Conservation (phyloP, 179 eudicot species). For the Spinacia oleracea region DNA sequence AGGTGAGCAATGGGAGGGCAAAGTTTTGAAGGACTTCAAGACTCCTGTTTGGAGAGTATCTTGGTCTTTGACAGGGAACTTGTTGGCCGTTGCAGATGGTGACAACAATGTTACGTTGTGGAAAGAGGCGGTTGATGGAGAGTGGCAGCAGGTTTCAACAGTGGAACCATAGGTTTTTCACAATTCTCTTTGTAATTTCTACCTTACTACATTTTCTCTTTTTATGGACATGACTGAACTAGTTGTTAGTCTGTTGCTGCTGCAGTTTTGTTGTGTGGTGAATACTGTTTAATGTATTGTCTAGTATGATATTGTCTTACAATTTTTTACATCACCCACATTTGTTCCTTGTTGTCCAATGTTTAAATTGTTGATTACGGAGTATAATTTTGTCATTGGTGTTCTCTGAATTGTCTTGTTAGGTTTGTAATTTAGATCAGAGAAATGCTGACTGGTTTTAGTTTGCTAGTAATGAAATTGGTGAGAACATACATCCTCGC, state of each 20-base stretch:
- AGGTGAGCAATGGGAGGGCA: slow-evolving; percentile 78
- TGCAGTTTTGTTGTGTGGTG: slow-evolving; percentile 22
- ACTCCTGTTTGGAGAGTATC: slow-evolving; percentile 83
- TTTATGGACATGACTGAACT: slow-evolving; percentile 22
- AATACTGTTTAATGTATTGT: slow-evolving; percentile 21
- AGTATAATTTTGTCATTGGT: not conserved
- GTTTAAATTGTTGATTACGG: not conserved
- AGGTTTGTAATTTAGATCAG: not conserved
- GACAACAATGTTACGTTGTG: slow-evolving; percentile 67
- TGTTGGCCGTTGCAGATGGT: slow-evolving; percentile 78
- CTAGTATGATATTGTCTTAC: slow-evolving; percentile 24
- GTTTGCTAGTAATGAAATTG: not conserved
- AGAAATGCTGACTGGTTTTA: not conserved
- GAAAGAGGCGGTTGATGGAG: slow-evolving; percentile 83
- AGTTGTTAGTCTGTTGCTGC: slow-evolving; percentile 22
- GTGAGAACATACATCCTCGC: not conserved
- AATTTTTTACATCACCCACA: slow-evolving; percentile 9
- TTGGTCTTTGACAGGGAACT: slow-evolving; percentile 78
- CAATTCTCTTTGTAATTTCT: slow-evolving; percentile 29
- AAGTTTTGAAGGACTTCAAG: slow-evolving; percentile 67
- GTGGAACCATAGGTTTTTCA: slow-evolving; percentile 50
- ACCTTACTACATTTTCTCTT: slow-evolving; percentile 16
- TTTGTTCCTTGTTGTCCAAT: not conserved
- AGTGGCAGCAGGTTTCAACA: slow-evolving; percentile 73
- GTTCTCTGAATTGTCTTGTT: not conserved